Base-by-base conservation (phyloP, 2,329 filamentous ascomycete species). In the Pseudocercospora fuligena region DNA sequence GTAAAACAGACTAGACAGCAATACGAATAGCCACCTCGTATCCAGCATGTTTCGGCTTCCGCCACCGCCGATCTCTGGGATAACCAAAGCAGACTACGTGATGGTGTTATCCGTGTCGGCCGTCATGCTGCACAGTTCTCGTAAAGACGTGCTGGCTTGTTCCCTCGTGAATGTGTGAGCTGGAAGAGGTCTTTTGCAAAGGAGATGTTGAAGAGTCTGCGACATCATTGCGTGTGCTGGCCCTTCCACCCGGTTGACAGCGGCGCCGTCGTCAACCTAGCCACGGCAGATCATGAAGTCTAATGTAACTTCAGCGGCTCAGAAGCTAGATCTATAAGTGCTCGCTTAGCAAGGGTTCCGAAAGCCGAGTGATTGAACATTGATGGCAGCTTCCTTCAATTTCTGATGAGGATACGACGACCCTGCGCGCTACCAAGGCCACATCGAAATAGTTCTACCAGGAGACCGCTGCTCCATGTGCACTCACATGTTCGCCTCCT, bases 11-110 rank as follows among this genome's bases (percentile, higher is more conserved):
- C 47, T 23, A 27, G 12, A 56, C 23, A 56, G 51, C 23, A 56
- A 56, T 56, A 56, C 51, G 51, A 56, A 27, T n/a, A 27, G 27
- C 51, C 51, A 56, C 16, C 27, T 56, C 51, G 51, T 56, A 56
- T 56, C 27, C 51, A 31, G 51, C 51, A 56, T 56, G 25, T 29
- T 56, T 25, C 51, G 51, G 51, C 27, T 33, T 27, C 27, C 51
- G 27, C 51, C 51, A 54, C 51, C 14, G 51, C 51, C 51, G 51
- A 29, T 31, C 9, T 29, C 11, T 25, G 5, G 47, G 21, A 51
- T 56, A n/a, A 33, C 27, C 27, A n/a, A 11, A 2, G 27, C 51
- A 56, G 25, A 56, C 51, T 56, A 56, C 16, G 51, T 19, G 16
- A 16, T 51, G 21, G 11, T 27, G 51, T 3, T 27, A 14, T 9